Conservation (phyloP, 306 rosid species). For the Fragaria nilgerrensis region DNA sequence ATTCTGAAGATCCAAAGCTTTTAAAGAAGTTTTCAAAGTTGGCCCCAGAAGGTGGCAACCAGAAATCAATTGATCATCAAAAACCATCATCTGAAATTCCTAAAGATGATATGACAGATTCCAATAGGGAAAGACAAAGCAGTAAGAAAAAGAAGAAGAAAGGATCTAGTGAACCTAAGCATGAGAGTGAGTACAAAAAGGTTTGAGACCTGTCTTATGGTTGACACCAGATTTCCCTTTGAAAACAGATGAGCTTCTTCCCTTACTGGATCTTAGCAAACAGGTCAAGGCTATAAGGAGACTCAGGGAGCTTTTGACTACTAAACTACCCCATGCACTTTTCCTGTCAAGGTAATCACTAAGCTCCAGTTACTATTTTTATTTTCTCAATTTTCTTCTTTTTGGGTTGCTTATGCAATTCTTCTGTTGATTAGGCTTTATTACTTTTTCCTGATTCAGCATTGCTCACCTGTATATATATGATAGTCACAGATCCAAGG, state of each 20-base stretch:
- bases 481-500: constrained; percentile 80
- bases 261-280: constrained; percentile 93
- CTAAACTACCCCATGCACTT: constrained; percentile 89
- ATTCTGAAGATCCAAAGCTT: constrained; percentile 67
- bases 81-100: constrained; percentile 59
- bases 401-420: background rate
- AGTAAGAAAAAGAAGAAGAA: constrained; percentile 88
- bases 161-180: constrained; percentile 66
- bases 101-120: constrained; percentile 63
- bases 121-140: constrained; percentile 78
- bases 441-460: background rate
- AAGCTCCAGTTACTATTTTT: background rate
- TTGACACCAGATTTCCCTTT: constrained; percentile 94
- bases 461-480: constrained; percentile 2
- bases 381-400: background rate
- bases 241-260: constrained; percentile 97
- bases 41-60: constrained; percentile 74
- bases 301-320: constrained; percentile 96
- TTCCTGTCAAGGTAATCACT: constrained; percentile 84
- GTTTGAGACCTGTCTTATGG: constrained; percentile 98
- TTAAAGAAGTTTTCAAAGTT: constrained; percentile 70
- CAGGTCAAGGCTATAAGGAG: constrained; percentile 95
- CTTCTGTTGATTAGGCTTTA: background rate
- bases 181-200: constrained; percentile 93
- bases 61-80: constrained; percentile 59